Percentiles rank a stretch among this genome's conserved stretches.
These are phyloP conservation scores for Pleurotus salmoneostramineus DNA, from an alignment of 768 basidiomycete species.

Conservation along the genomic window DNA sequence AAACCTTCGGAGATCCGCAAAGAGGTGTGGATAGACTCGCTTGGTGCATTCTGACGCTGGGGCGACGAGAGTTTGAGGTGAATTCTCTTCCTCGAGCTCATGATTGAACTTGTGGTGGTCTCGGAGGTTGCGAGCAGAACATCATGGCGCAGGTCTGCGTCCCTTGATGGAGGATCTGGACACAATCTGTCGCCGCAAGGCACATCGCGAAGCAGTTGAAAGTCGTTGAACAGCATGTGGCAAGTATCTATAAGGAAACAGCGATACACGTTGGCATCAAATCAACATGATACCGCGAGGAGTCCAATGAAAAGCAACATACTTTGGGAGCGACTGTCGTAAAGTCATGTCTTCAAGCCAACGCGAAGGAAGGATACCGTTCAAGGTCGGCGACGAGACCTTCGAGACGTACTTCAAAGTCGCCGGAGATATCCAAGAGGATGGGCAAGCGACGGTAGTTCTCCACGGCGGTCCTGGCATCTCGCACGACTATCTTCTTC, in stretches of 20 bases:
- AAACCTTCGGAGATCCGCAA: slow-evolving; percentile 4
- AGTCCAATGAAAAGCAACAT: background rate
- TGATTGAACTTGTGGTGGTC: background rate
- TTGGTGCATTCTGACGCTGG: background rate
- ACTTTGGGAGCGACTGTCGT: background rate
- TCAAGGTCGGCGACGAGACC: slow-evolving; percentile 13
- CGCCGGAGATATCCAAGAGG: slow-evolving; percentile 28
- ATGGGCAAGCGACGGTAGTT: slow-evolving; percentile 29
- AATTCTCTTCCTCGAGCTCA: background rate
- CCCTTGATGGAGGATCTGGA: background rate
- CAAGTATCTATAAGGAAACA: background rate
- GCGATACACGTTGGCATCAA: too few relatives aligned
- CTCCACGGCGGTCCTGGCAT: slow-evolving; percentile 52
- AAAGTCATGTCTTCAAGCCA: background rate
- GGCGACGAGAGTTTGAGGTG: slow-evolving; percentile 1
- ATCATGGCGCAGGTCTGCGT: background rate
- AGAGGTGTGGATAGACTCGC: background rate
- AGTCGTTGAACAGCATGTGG: background rate
- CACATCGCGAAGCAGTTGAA: background rate
- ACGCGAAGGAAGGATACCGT: slow-evolving; percentile 16
- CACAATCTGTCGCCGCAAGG: background rate
- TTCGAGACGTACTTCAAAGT: slow-evolving; percentile 43
- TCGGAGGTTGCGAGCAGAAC: background rate
- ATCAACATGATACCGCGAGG: too few relatives aligned
- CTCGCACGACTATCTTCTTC: slow-evolving; percentile 38